phyloP scores from a whole-genome alignment of 371 early-diverging fungal species.

The Rozella allomycis region DNA sequence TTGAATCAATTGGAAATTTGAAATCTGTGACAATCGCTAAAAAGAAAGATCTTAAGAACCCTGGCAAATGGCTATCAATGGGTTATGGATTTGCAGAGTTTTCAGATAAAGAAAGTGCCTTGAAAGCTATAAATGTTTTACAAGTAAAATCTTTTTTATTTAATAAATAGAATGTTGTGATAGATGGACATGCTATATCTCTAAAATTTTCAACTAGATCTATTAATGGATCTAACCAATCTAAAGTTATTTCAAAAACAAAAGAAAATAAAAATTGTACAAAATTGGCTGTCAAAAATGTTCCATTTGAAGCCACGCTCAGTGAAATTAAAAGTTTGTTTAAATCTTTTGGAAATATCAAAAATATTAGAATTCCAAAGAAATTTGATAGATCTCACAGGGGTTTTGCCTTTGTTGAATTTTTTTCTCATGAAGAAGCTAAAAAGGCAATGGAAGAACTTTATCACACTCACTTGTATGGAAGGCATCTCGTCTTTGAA shows the following conservation, averaged over 20 bases:
- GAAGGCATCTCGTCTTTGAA: slow-evolving; percentile 89
- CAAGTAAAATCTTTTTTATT: too few species aligned
- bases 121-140: slow-evolving; percentile 54
- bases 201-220: neutral
- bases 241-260: slow-evolving; percentile 16
- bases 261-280: slow-evolving; percentile 30
- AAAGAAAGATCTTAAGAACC: too few species aligned
- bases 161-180: too few species aligned
- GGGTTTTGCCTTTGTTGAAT: slow-evolving; percentile 96
- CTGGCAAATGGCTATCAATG: slow-evolving; percentile 39
- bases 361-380: slow-evolving; percentile 81
- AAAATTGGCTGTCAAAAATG: slow-evolving; percentile 86
- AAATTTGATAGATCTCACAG: slow-evolving; percentile 86
- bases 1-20: too few species aligned
- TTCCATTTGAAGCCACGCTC: slow-evolving; percentile 95
- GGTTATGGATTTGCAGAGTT: slow-evolving; percentile 96
- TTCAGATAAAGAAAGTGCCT: slow-evolving; percentile 44
- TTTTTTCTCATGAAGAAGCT: slow-evolving; percentile 79
- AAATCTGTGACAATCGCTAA: too few species aligned
- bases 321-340: slow-evolving; percentile 83
- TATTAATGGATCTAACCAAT: slow-evolving; percentile 7
- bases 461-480: slow-evolving; percentile 88
- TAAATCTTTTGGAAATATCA: slow-evolving; percentile 75
- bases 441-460: slow-evolving; percentile 68
- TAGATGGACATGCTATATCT: neutral